Percentiles rank a stretch among this genome's conserved stretches.
These are phyloP conservation scores for Xylaria sp. DNA, from an alignment of 2,329 filamentous ascomycete genomes.

Conservation along the genomic window DNA sequence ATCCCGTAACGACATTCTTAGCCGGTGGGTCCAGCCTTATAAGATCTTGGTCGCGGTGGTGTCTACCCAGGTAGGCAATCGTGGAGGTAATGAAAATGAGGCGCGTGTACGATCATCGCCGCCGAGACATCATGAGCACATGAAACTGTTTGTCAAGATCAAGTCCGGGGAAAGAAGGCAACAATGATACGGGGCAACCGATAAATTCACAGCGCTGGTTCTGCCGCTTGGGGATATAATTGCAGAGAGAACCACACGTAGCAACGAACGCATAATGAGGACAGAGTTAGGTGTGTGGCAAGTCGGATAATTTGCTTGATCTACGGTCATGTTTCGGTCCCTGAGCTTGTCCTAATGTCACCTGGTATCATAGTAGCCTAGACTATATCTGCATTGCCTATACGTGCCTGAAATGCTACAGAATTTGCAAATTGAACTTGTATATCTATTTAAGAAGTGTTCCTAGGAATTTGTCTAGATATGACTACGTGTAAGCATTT, in stretches of 20 bases:
- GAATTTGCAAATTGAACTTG: background rate
- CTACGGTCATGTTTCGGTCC: slow-evolving; percentile 16
- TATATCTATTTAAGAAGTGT: background rate
- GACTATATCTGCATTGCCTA: background rate
- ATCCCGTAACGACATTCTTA: background rate
- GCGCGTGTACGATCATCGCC: slow-evolving; percentile 15
- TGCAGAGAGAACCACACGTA: background rate
- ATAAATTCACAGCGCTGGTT: background rate
- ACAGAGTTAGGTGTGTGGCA: background rate
- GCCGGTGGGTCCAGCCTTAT: slow-evolving; percentile 27
- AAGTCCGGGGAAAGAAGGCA: slow-evolving; percentile 6
- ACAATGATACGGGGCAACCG: background rate
- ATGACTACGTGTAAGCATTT: background rate
- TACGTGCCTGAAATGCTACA: background rate
- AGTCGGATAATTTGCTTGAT: slow-evolving; percentile 19
- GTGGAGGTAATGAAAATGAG: background rate
- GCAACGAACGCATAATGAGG: background rate
- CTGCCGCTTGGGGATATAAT: background rate
- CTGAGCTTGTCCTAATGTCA: background rate
- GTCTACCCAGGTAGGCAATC: background rate
- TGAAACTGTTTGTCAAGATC: slow-evolving; percentile 25
- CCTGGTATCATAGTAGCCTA: background rate
- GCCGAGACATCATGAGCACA: slow-evolving; percentile 1
- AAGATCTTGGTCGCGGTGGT: background rate
- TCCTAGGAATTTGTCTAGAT: background rate